Evolutionary conservation across 1,139 yeast species (phyloP).

Genomic region (Entelexis paramagnoliae): DNA sequence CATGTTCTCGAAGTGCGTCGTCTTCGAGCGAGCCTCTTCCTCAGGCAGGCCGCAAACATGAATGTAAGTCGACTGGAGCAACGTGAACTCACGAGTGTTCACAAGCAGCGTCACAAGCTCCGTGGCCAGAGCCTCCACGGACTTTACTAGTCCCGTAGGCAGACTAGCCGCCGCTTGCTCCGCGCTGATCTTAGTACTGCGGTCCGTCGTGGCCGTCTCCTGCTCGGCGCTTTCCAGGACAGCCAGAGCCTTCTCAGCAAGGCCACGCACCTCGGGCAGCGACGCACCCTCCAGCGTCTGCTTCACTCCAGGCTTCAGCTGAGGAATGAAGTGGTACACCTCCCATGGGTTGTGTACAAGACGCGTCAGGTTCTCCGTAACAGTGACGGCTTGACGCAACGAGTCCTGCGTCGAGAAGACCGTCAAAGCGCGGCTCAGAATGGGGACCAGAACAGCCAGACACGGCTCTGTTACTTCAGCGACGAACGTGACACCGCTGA

Average conservation of each 20-base stretch:
- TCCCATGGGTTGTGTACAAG: constrained; percentile 89
- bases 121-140: constrained; percentile 43
- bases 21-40: constrained; percentile 40
- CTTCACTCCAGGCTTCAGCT: constrained; percentile 77
- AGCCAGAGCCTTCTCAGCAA: constrained; percentile 72
- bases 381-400: constrained; percentile 91
- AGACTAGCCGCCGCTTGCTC: constrained; percentile 41
- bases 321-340: constrained; percentile 78
- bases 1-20: constrained; percentile 49
- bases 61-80: constrained; percentile 45
- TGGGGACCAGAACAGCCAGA: constrained; percentile 79
- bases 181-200: constrained; percentile 50
- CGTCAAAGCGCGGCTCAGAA: constrained; percentile 80
- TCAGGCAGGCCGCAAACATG: constrained; percentile 34
- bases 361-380: constrained; percentile 90
- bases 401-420: constrained; percentile 91
- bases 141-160: constrained; percentile 31
- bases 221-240: constrained; percentile 77
- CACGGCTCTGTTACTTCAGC: constrained; percentile 98
- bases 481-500: constrained; percentile 90
- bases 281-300: constrained; percentile 86
- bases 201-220: constrained; percentile 53
- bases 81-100: constrained; percentile 84
- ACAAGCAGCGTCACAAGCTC: constrained; percentile 58
- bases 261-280: constrained; percentile 89